phyloP scores from a whole-genome alignment of 2,329 filamentous ascomycete genomes.

The Didymella pinodella region DNA sequence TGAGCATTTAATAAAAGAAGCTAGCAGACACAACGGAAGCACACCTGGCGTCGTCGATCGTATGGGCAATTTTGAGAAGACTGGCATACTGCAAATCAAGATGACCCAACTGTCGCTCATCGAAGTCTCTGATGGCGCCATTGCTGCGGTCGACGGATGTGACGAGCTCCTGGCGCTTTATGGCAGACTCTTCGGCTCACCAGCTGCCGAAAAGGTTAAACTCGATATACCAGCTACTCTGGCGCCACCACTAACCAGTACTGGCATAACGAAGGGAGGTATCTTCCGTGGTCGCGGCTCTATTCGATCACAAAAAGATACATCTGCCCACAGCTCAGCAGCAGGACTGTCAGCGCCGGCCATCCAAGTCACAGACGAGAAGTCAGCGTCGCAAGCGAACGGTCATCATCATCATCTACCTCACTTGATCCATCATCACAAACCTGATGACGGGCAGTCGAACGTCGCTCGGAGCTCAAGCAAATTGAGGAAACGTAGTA shows the following conservation, averaged over 20 bases:
- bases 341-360: slow-evolving; percentile 62
- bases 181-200: slow-evolving; percentile 77
- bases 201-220: slow-evolving; percentile 50
- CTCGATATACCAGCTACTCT: slow-evolving; percentile 56
- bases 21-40: slow-evolving; percentile 25
- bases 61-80: slow-evolving; percentile 85
- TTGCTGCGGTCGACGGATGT: slow-evolving; percentile 86
- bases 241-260: slow-evolving; percentile 65
- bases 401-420: slow-evolving; percentile 49
- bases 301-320: slow-evolving; percentile 27
- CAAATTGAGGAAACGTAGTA: slow-evolving; percentile 51
- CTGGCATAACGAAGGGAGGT: slow-evolving; percentile 75
- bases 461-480: slow-evolving; percentile 50
- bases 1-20: slow-evolving; percentile 71
- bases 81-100: slow-evolving; percentile 88
- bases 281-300: slow-evolving; percentile 69
- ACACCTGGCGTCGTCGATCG: slow-evolving; percentile 70
- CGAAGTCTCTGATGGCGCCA: slow-evolving; percentile 83
- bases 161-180: slow-evolving; percentile 86
- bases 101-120: slow-evolving; percentile 90
- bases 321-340: slow-evolving; percentile 30
- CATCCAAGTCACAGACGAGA: slow-evolving; percentile 79
- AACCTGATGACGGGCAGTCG: slow-evolving; percentile 44
- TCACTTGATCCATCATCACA: slow-evolving; percentile 46
- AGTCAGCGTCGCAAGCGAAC: slow-evolving; percentile 38